Evolutionary conservation across 345 rosid species (phyloP).

Genomic region (Citrus sp.): DNA sequence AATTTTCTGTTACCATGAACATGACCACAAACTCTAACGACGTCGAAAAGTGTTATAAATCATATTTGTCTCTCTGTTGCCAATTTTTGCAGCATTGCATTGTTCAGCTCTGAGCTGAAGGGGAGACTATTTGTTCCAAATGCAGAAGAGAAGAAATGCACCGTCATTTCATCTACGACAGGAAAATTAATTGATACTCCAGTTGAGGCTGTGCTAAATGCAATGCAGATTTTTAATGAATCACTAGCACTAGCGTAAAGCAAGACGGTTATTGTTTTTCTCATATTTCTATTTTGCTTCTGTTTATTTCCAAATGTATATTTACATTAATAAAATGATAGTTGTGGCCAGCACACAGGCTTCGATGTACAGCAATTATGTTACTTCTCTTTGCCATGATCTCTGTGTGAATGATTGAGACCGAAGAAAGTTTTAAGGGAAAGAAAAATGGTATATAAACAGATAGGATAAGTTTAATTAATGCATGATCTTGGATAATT

Average conservation of each 20-base stretch:
- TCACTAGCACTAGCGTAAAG: conserved; percentile 69
- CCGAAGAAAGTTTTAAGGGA: too few species aligned
- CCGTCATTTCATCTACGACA: conserved; percentile 57
- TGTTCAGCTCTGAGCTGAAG: conserved; percentile 76
- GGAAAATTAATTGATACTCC: conserved; percentile 66
- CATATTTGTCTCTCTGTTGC: not conserved
- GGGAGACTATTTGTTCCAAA: conserved; percentile 62
- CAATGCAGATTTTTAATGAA: conserved; percentile 57
- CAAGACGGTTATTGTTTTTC: not conserved
- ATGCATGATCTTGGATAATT: too few species aligned
- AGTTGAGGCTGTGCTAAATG: conserved; percentile 50
- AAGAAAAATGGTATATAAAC: too few species aligned
- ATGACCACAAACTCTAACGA: not conserved
- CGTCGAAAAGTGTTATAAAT: not conserved
- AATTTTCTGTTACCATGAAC: too few species aligned
- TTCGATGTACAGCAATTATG: too few species aligned
- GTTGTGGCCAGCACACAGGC: not conserved
- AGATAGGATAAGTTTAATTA: too few species aligned
- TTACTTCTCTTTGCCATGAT: not conserved
- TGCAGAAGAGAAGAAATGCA: conserved; percentile 67
- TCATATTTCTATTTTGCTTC: not conserved
- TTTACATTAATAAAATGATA: not conserved
- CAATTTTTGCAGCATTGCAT: conserved; percentile 57
- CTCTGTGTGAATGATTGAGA: not conserved
- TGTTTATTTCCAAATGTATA: not conserved